Evolutionary conservation across 352 stramenopile genomes (phyloP).

Genomic region (Globisporangium sylvaticum): DNA sequence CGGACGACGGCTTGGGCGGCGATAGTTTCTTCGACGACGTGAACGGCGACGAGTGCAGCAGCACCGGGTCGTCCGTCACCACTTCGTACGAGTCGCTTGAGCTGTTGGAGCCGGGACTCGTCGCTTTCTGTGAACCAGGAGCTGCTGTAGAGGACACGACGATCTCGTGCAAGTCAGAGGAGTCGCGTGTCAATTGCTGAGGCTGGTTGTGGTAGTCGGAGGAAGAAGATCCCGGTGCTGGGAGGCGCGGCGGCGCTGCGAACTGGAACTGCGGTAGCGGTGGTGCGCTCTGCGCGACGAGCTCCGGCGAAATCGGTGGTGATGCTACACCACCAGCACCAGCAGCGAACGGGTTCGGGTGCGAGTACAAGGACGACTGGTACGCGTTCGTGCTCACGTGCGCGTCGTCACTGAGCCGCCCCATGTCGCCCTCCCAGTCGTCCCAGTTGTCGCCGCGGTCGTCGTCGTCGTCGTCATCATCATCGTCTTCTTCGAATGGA

Average conservation of each 20-base stretch:
- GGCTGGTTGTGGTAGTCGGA: not conserved
- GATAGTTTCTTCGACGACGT: slow-evolving; percentile 13
- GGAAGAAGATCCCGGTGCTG: slow-evolving; percentile 7
- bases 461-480: slow-evolving; percentile 43
- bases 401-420: slow-evolving; percentile 10
- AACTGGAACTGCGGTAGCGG: slow-evolving; percentile 21
- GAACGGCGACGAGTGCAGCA: slow-evolving; percentile 19
- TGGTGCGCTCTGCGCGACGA: slow-evolving; percentile 9
- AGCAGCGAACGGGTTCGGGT: slow-evolving; percentile 43
- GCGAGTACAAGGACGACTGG: slow-evolving; percentile 28
- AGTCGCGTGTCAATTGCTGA: not conserved
- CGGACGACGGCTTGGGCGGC: slow-evolving; percentile 8
- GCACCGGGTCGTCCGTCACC: slow-evolving; percentile 33
- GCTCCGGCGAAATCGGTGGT: slow-evolving; percentile 13
- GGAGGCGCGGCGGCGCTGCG: slow-evolving; percentile 20
- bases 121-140: slow-evolving; percentile 2
- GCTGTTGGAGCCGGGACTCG: slow-evolving; percentile 53
- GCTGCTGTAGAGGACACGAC: slow-evolving; percentile 14
- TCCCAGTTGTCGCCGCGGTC: slow-evolving; percentile 58
- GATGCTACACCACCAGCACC: slow-evolving; percentile 5
- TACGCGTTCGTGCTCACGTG: slow-evolving; percentile 21
- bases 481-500: slow-evolving; percentile 38
- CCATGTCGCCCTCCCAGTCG: slow-evolving; percentile 52
- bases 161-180: slow-evolving; percentile 24
- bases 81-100: slow-evolving; percentile 74